Base-by-base conservation (phyloP, 345 rosid genomes). In the Jatropha curcas region DNA sequence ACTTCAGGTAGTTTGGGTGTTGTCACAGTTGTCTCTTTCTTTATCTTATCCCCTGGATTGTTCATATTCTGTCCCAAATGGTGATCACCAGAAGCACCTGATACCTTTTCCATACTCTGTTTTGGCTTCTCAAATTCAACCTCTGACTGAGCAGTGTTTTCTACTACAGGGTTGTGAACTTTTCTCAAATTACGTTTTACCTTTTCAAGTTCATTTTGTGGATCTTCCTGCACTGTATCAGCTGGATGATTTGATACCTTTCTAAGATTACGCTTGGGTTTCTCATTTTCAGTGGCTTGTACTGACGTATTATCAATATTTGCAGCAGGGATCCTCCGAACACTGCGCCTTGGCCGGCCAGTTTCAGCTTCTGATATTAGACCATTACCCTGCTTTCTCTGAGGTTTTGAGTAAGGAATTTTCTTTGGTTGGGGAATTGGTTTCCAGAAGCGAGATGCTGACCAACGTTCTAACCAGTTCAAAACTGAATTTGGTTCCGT, bases 131-230 rank as follows among this genome's bases (percentile, higher is more conserved):
- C 94, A 9, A 58, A 53, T 70, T 82, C 93, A 76, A 74, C 59
- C 74, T 84, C 89, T 65, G 92, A 71, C 66, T 76, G 94, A 61
- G 81, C 77, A 76, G 88, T 78, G 79, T 75, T 87, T 67, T 87
- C 97, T 55, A 86, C 62, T 14, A 82, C 81, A 50, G 93, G 96
- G 73, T 83, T 90, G 69, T 90, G 93, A 67, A 94, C 94, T 80
- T 87, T 94, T 84, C 98, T 89, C 88, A 94, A 81, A 82, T 81
- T 88, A 30, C 94, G 92, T 77, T 94, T 94, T 60, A 92, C 94
- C 80, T 94, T 94, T 82, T 94, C 96, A 78, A 94, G 91, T 81
- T 90, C 97, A 83, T 55, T 82, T 73, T 89, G 94, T 67, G 93
- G 92, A 82, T 87, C 87, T 80, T 88, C 98, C 16, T 79, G 89